A percentile compares a stretch with the other conserved stretches of the same genome.
Evolutionary conservation across 257 asterid genomes (phyloP).

Genomic region (Solanum clarkiae): DNA sequence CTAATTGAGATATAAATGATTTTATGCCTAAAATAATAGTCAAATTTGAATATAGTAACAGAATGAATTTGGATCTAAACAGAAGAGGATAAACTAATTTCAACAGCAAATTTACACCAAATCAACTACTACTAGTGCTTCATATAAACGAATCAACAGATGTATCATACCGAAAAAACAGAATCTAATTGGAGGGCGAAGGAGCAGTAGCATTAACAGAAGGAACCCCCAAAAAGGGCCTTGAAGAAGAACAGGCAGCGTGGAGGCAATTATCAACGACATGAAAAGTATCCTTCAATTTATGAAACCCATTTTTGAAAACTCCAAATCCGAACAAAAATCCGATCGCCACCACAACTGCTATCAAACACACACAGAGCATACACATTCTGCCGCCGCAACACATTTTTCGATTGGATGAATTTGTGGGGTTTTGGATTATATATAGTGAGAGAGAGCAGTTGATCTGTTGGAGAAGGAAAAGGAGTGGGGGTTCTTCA

Average conservation of each 20-base stretch:
- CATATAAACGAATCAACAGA: background rate
- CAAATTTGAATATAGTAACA: no score
- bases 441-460: background rate
- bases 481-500: slow-evolving; percentile 9
- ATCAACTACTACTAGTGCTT: background rate
- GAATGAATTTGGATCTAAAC: background rate
- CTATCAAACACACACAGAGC: slow-evolving; percentile 29
- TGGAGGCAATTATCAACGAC: slow-evolving; percentile 3
- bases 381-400: slow-evolving; percentile 47
- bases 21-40: no score
- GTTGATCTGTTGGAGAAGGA: slow-evolving; percentile 1
- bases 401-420: slow-evolving; percentile 25
- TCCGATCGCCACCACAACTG: slow-evolving; percentile 45
- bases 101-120: background rate
- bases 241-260: slow-evolving; percentile 4
- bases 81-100: background rate
- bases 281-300: slow-evolving; percentile 34
- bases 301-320: slow-evolving; percentile 51
- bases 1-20: no score
- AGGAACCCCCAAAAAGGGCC: slow-evolving; percentile 33
- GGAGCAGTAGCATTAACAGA: slow-evolving; percentile 52
- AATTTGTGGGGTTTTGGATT: background rate
- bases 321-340: slow-evolving; percentile 66
- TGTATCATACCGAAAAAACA: background rate
- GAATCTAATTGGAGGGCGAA: slow-evolving; percentile 3